A percentile compares a stretch with the other conserved stretches of the same genome.
These are phyloP conservation scores for Cercophora sp. DNA, from an alignment of 495 filamentous ascomycete genomes.

Conservation along the genomic window DNA sequence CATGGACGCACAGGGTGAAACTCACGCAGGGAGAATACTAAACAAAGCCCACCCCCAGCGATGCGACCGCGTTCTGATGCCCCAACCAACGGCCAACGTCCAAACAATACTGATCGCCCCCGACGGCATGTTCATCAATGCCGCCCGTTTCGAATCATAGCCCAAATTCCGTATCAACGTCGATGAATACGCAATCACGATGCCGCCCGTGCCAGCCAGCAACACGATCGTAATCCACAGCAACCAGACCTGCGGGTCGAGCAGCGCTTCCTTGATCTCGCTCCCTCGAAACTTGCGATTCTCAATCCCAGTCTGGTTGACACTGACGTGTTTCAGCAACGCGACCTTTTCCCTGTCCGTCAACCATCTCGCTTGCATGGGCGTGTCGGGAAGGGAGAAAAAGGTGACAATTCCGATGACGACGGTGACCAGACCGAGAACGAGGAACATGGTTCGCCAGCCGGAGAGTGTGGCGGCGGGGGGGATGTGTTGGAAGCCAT, in stretches of 20 bases:
- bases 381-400: slow-evolving; percentile 51
- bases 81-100: slow-evolving; percentile 49
- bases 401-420: slow-evolving; percentile 41
- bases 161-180: slow-evolving; percentile 57
- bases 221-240: slow-evolving; percentile 24
- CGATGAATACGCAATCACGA: slow-evolving; percentile 59
- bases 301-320: slow-evolving; percentile 48
- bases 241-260: slow-evolving; percentile 32
- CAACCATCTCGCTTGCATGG: slow-evolving; percentile 49
- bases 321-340: slow-evolving; percentile 35
- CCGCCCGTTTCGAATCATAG: slow-evolving; percentile 48
- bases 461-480: slow-evolving; percentile 41
- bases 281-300: slow-evolving; percentile 45
- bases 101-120: slow-evolving; percentile 53
- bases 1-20: too few relatives aligned
- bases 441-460: slow-evolving; percentile 62
- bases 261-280: slow-evolving; percentile 10
- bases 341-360: slow-evolving; percentile 45
- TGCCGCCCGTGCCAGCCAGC: slow-evolving; percentile 54
- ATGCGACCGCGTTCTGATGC: slow-evolving; percentile 30
- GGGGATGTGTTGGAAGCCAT: slow-evolving; percentile 55
- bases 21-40: too few relatives aligned
- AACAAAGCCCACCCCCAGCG: slow-evolving; percentile 31
- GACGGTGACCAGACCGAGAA: slow-evolving; percentile 53
- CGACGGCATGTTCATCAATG: slow-evolving; percentile 58